phyloP scores from a whole-genome alignment of 2,329 filamentous ascomycete species.

The Diaporthe longicolla region DNA sequence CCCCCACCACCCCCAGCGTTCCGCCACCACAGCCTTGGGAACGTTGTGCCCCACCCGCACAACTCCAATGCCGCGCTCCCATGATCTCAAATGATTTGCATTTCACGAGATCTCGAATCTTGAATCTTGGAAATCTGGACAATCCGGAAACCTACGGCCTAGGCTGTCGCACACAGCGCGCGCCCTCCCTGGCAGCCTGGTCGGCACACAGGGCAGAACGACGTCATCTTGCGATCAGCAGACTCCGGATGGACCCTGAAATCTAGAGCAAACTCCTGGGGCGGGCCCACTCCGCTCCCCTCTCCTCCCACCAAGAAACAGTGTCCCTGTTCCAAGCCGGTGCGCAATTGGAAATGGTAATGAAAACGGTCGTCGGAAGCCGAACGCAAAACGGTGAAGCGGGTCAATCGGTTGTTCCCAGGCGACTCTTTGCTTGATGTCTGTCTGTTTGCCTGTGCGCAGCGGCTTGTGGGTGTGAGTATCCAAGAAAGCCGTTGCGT shows the following conservation, averaged over 20 bases:
- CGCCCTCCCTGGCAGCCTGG: constrained; percentile 1
- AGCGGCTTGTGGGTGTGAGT: background rate
- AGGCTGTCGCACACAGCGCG: background rate
- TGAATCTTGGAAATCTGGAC: constrained; percentile 8
- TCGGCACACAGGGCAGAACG: background rate
- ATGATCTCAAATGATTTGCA: constrained; percentile 18
- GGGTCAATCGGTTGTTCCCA: constrained; percentile 10
- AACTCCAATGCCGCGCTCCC: background rate
- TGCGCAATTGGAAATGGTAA: too few relatives aligned
- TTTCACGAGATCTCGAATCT: constrained; percentile 23
- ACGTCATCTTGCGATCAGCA: constrained; percentile 33
- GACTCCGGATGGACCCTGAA: constrained; percentile 12
- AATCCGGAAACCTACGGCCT: constrained; percentile 7
- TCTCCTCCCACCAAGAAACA: background rate
- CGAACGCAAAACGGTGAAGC: constrained; percentile 23
- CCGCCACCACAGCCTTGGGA: constrained; percentile 14
- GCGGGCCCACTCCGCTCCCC: constrained; percentile 6
- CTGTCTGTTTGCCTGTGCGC: background rate
- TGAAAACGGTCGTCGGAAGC: constrained; percentile 27
- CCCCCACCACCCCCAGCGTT: background rate
- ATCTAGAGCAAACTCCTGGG: constrained; percentile 7
- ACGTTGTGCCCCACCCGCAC: background rate
- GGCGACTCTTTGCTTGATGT: background rate
- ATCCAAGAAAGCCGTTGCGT: constrained; percentile 1
- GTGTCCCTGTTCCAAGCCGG: background rate